Evolutionary conservation across 108 stramenopile genomes (phyloP), one percentile per base, ranked within the genome.

Genomic region (Aurantiochytrium sp.): DNA sequence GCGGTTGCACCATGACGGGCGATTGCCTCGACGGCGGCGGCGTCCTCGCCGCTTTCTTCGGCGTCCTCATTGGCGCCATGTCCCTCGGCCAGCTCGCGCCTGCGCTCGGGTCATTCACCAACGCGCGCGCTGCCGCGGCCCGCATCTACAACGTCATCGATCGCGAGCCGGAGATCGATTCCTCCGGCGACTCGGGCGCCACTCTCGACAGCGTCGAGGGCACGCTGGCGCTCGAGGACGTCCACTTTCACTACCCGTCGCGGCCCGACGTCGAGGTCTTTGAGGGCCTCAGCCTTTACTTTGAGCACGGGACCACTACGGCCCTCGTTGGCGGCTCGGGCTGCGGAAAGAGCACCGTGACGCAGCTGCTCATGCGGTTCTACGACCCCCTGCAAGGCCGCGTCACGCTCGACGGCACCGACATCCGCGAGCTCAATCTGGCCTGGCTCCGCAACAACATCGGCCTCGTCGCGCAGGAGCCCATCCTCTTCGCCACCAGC

Each of bases 391-490:
- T 4, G 12, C 22, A 86, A 21, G 88, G 88, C 4, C 21, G 15
- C 5, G 85, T 88, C 52, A 36, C 37, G 21, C n/a, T 88, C 8
- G 88, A 85, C 37, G 88, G 88, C 27, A 27, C 6, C 32, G 87
- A 87, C 59, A 87, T 87, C 50, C 31, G 37, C 37, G 27, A 42
- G n/a, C n/a, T 41, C 55, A 48, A 87, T 42, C 19, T 65, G 27
- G 12, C n/a, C 3, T 59, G 24, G 37, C 52, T 21, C 32, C 87
- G 87, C 41, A 37, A 37, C 87, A 30, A 91, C 30, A 90, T 97
- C 87, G 95, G 94, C 22, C 89, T 96, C 42, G 96, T 97, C 1
- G 91, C 91, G 81, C 97, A 98, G 88, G 97, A 98, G 88, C 96
- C 97, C 15, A 90, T 95, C 48, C 91, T 98, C 17, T 97, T 96